Percentiles rank a stretch among this genome's conserved stretches.
Conservation (phyloP, 1,139 yeast genomes). For the Hemisphaericaspora lyxosophila region DNA sequence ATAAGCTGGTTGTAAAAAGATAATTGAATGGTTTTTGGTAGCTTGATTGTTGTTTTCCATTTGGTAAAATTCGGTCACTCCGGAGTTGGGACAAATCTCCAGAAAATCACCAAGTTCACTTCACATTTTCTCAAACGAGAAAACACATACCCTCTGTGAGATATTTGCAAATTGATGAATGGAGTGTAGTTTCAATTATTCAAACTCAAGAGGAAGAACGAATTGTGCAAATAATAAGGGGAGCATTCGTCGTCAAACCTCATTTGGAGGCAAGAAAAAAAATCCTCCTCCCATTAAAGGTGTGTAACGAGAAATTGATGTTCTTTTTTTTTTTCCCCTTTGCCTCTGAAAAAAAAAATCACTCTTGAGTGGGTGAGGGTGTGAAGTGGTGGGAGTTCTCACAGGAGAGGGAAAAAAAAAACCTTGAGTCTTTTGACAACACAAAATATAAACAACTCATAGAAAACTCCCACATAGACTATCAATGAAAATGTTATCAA, state of each 20-base stretch:
- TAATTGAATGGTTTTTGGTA: neutral
- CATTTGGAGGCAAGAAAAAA: neutral
- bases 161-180: too few species aligned
- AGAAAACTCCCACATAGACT: neutral
- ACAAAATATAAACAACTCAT: neutral
- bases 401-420: neutral
- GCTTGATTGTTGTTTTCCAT: neutral
- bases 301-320: neutral
- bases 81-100: too few species aligned
- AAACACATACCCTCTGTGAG: too few species aligned
- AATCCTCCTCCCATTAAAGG: neutral
- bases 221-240: neutral
- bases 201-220: too few species aligned
- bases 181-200: too few species aligned
- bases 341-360: too few species aligned
- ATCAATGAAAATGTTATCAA: neutral
- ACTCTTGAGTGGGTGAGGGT: too few species aligned
- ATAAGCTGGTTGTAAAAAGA: neutral
- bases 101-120: too few species aligned
- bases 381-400: too few species aligned
- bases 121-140: too few species aligned
- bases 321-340: neutral
- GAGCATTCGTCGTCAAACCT: neutral
- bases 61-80: neutral
- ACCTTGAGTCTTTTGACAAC: neutral